Base-by-base conservation (phyloP, 805 yeast species). In the Peterozyma xylosa region DNA sequence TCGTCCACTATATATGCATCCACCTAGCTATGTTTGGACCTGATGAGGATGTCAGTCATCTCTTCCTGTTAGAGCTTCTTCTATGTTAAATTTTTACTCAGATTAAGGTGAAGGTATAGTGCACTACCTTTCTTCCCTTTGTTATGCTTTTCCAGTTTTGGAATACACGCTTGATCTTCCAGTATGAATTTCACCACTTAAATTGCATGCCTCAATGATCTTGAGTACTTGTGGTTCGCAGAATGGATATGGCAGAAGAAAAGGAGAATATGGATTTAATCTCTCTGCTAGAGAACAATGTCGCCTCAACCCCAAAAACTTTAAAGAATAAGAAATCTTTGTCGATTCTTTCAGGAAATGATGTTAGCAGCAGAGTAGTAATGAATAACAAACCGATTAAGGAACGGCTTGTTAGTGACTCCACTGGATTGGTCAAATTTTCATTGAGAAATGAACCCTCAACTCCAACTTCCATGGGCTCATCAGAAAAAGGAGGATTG, bases 381-480 rank as follows among this genome's bases (percentile, higher is more conserved):
- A 14, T 13, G 34, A 51, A 39, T 51, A 50, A 38, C 16, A 60
- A 54, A 33, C 64, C 65, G 9, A 46, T 55, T 2, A 64, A 55
- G 35, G 68, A 68, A 44, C 56, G 80, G 46, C 54, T 73, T 11
- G 60, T 71, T 11, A 73, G 79, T 50, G 74, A 71, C 47, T 61
- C 72, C 6, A 75, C 80, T 0, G 81, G 82, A 0, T 53, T 75
- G 33, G 73, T 64, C 14, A 74, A 71, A 48, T 71, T 74, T 50
- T 58, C 71, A 0, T 45, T 70, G 18, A 49, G 54, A 11, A 43
- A 49, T 37, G 15, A 21, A 14, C 42, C 29, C 21, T 11, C 29
- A 35, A 6, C 16, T 9, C 11, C 13, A 14, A 9, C 21, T 27
- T 18, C 11, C 30, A 30, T 13, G 30, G 9, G 3, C 13, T 14